Evolutionary conservation across 192 early-diverging fungal genomes (phyloP).

Genomic region (Entomortierella beljakovae): DNA sequence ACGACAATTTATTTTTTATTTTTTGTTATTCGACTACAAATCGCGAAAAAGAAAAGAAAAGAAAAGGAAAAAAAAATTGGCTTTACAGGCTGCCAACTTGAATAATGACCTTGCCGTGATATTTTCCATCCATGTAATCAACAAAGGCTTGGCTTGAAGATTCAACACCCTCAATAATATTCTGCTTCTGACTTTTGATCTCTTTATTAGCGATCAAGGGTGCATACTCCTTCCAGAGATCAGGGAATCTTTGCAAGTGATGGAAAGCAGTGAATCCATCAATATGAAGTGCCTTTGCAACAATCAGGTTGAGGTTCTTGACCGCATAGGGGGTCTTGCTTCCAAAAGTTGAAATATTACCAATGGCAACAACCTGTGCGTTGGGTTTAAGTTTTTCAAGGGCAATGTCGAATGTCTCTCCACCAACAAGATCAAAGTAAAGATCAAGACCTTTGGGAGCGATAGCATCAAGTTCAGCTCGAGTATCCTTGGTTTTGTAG

Average conservation of each 20-base stretch:
- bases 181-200: constrained; percentile 65
- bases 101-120: constrained; percentile 73
- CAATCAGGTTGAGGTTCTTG: constrained; percentile 67
- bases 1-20: no score
- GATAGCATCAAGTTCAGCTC: constrained; percentile 63
- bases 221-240: constrained; percentile 70
- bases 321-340: constrained; percentile 56
- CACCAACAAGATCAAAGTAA: constrained; percentile 90
- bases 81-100: constrained; percentile 56
- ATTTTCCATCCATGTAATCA: constrained; percentile 68
- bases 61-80: not conserved
- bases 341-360: constrained; percentile 81
- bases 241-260: constrained; percentile 54
- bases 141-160: constrained; percentile 63
- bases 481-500: constrained; percentile 80
- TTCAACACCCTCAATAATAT: constrained; percentile 74
- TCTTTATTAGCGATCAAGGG: constrained; percentile 68
- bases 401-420: constrained; percentile 82
- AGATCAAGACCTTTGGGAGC: constrained; percentile 88
- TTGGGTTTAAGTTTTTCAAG: constrained; percentile 72
- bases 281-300: constrained; percentile 67
- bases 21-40: no score
- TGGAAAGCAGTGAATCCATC: constrained; percentile 76
- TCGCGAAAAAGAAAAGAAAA: no score
- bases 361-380: constrained; percentile 77